These are phyloP conservation scores for Penicillium flavigenum DNA, from an alignment of 495 filamentous ascomycete genomes.

Conservation along the genomic window DNA sequence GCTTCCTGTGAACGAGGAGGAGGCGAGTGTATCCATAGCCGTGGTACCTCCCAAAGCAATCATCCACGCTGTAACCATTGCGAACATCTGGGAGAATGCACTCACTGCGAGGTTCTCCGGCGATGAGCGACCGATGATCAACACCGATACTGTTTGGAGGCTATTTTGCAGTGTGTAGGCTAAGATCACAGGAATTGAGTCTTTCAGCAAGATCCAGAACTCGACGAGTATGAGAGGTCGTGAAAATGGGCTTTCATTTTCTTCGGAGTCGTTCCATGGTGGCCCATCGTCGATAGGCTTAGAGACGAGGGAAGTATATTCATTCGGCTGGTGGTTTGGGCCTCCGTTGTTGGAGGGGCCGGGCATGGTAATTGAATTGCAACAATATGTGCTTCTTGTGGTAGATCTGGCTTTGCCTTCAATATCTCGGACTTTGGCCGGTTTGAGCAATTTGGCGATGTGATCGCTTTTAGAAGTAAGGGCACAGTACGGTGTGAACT, in stretches of 20 bases:
- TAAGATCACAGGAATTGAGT: constrained; percentile 77
- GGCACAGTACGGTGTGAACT: background rate
- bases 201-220: constrained; percentile 65
- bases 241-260: constrained; percentile 14
- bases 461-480: background rate
- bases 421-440: background rate
- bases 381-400: background rate
- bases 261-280: constrained; percentile 8
- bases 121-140: constrained; percentile 79
- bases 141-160: constrained; percentile 78
- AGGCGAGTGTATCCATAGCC: constrained; percentile 84
- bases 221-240: constrained; percentile 52
- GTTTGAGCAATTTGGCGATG: background rate
- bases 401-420: background rate
- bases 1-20: constrained; percentile 83
- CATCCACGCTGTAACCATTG: constrained; percentile 87
- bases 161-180: constrained; percentile 90
- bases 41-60: constrained; percentile 91
- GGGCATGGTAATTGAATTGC: background rate
- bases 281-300: constrained; percentile 31
- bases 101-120: constrained; percentile 80
- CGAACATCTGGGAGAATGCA: constrained; percentile 93
- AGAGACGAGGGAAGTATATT: constrained; percentile 50
- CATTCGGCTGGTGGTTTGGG: constrained; percentile 23
- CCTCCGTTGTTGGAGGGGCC: background rate